These are phyloP conservation scores for Globisporangium emineosum DNA, from an alignment of 352 stramenopile genomes.

Conservation along the genomic window DNA sequence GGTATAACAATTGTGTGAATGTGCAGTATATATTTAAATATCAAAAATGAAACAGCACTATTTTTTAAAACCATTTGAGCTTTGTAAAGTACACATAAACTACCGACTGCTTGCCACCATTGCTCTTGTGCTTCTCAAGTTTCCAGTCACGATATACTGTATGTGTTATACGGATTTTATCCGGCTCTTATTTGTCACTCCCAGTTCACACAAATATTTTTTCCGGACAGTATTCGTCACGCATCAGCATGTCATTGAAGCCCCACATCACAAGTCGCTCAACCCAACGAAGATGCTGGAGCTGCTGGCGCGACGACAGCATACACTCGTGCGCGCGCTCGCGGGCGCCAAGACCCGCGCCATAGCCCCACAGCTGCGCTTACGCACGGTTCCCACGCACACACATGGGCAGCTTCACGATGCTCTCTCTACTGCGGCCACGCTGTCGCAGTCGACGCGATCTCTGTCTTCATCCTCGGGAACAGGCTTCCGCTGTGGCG, in stretches of 20 bases:
- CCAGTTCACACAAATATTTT: too few relatives aligned
- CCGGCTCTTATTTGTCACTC: too few relatives aligned
- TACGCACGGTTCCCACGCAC: too few relatives aligned
- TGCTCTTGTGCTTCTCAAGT: background rate
- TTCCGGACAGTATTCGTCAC: background rate
- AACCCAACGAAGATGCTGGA: background rate
- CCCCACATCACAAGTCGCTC: background rate
- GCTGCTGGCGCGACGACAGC: conserved; percentile 5
- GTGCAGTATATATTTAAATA: background rate
- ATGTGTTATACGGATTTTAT: background rate
- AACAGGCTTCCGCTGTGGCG: conserved; percentile 38
- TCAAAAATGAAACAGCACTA: background rate
- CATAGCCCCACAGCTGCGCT: background rate
- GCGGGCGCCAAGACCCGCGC: background rate
- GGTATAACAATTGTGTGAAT: background rate
- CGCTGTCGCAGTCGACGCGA: background rate
- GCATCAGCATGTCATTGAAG: background rate
- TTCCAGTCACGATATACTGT: background rate
- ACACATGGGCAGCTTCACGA: background rate
- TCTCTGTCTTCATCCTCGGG: conserved; percentile 23
- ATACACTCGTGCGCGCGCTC: conserved; percentile 1
- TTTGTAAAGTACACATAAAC: background rate
- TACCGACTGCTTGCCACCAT: background rate
- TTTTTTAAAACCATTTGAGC: background rate
- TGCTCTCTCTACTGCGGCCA: background rate